phyloP scores from a whole-genome alignment of 2,329 filamentous ascomycete species.

The Calonectria hawksworthii region DNA sequence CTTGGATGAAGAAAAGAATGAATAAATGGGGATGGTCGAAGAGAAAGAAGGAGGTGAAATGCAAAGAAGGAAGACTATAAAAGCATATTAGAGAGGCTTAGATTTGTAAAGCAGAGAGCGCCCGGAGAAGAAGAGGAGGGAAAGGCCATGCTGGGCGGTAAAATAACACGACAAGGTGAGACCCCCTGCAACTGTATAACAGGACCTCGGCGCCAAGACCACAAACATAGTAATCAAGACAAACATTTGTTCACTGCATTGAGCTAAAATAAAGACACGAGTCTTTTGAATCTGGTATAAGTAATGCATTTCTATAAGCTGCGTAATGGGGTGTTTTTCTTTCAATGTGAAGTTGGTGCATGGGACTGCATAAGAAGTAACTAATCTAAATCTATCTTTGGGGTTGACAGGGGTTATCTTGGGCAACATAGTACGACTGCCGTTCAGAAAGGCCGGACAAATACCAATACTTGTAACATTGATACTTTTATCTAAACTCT shows the following conservation, averaged over 20 bases:
- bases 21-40: background rate
- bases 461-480: background rate
- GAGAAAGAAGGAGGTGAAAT: background rate
- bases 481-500: slow-evolving; percentile 19
- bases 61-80: background rate
- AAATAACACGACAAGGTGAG: background rate
- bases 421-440: background rate
- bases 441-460: background rate
- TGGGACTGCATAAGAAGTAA: background rate
- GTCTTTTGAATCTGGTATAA: background rate
- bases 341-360: background rate
- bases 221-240: background rate
- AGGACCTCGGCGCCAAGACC: background rate
- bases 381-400: background rate
- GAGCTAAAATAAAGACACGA: background rate
- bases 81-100: background rate
- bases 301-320: background rate
- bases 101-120: background rate
- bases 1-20: background rate
- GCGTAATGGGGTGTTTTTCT: background rate
- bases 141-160: slow-evolving; percentile 19
- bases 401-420: background rate
- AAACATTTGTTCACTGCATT: background rate
- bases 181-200: background rate
- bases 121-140: slow-evolving; percentile 16